These are phyloP conservation scores for Mycena rosella DNA, from an alignment of 768 basidiomycete genomes.

Conservation along the genomic window DNA sequence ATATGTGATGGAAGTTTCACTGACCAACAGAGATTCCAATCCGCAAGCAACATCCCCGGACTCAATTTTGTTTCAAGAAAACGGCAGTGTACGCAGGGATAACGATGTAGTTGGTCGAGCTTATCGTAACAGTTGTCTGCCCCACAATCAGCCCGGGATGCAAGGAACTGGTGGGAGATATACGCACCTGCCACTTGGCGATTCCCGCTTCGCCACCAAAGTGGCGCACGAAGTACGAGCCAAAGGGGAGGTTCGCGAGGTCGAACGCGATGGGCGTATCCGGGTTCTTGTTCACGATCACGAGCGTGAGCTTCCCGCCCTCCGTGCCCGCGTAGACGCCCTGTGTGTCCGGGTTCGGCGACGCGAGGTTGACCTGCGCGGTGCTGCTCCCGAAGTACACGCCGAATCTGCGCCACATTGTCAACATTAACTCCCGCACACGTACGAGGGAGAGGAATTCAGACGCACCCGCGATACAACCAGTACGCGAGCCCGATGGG, in stretches of 20 bases:
- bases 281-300: conserved; percentile 67
- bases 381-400: conserved; percentile 59
- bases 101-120: conserved; percentile 45
- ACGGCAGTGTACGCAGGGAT: conserved; percentile 53
- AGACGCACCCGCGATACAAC: conserved; percentile 64
- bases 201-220: conserved; percentile 66
- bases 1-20: too few species aligned
- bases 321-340: conserved; percentile 63
- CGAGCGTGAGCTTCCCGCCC: conserved; percentile 54
- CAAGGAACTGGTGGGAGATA: conserved; percentile 14
- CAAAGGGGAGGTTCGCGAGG: conserved; percentile 60
- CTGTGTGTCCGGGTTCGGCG: conserved; percentile 54
- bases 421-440: too few species aligned
- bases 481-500: conserved; percentile 69
- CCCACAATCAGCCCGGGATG: background rate
- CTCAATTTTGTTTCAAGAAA: conserved; percentile 48
- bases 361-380: conserved; percentile 59
- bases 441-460: background rate
- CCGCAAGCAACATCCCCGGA: background rate
- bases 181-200: conserved; percentile 68
- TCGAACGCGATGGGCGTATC: conserved; percentile 53
- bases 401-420: conserved; percentile 53
- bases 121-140: conserved; percentile 40
- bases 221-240: conserved; percentile 66
- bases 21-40: too few species aligned